These are phyloP conservation scores for Dendrobium officinale DNA, from an alignment of 106 monocot species.

Conservation along the genomic window DNA sequence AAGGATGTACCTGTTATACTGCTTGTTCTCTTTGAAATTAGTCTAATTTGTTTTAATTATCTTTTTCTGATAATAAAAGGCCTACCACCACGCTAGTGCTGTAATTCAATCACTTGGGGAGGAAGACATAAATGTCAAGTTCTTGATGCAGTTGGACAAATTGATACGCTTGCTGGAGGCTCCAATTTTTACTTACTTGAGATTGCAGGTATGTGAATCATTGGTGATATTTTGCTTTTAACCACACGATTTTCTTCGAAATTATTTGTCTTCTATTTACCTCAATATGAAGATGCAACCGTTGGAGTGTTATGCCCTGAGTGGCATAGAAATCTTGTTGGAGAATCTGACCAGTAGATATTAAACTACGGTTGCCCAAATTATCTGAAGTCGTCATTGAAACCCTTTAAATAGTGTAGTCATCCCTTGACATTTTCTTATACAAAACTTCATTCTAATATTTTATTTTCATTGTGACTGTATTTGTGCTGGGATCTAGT, in stretches of 20 bases:
- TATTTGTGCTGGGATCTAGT: too few relatives aligned
- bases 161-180: slow-evolving; percentile 6
- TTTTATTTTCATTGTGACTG: too few relatives aligned
- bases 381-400: not conserved
- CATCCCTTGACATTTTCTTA: not conserved
- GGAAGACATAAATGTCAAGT: slow-evolving; percentile 27
- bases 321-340: not conserved
- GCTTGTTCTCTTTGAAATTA: not conserved
- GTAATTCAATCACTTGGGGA: slow-evolving; percentile 89
- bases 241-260: not conserved
- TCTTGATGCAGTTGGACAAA: slow-evolving; percentile 9
- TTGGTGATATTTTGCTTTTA: not conserved
- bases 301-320: not conserved
- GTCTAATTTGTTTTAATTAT: not conserved
- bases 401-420: not conserved
- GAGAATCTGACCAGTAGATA: not conserved
- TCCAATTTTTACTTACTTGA: slow-evolving; percentile 6
- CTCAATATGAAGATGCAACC: not conserved
- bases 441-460: not conserved
- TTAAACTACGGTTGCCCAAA: not conserved
- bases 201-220: slow-evolving; percentile 5
- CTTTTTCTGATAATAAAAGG: slow-evolving; percentile 35
- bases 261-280: not conserved
- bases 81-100: slow-evolving; percentile 76
- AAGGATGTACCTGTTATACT: not conserved